Base-by-base conservation (phyloP, 768 basidiomycete genomes). In the Phylloporus arenicola region DNA sequence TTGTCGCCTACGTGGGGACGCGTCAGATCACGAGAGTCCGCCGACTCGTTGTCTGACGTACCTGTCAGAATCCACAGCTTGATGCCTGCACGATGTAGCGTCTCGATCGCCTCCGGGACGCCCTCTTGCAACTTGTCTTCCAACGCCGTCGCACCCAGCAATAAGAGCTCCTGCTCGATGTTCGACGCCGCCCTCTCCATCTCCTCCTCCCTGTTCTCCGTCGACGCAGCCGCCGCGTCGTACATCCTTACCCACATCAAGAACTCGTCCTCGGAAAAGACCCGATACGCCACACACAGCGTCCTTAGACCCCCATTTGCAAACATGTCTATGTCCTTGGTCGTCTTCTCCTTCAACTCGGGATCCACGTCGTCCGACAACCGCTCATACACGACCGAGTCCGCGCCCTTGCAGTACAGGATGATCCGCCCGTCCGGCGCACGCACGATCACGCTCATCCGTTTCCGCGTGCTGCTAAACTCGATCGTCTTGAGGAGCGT, bases 121-220 rank as follows among this genome's bases (percentile, higher is more conserved):
- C 95, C 95, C 63, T 88, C 92, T 63, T 99, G 95, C 53, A 98
- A 71, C 73, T 97, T 96, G 70, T 99, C 95, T 68, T 99, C 95
- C 51, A 99, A 70, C 1, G 95, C 95, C 1, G 95, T 98, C 11
- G 94, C 95, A 0, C 95, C 95, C 11, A 99, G 74, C 38, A 99
- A 85, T n/a, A 70, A 65, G 37, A 97, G 70, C 17, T 81, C 83
- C 60, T 87, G 84, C 65, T 98, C 95, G 53, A 98, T 80, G 59
- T 77, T 58, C 48, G 89, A 88, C 57, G 82, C 87, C 4, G 91
- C 89, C 71, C 83, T 86, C 53, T 97, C 94, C 16, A 97, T 82
- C 69, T 88, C 89, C 64, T 92, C 92, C 40, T 97, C 95, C 52
- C 95, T 76, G 50, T 92, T 84, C 50, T 82, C 79, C 30, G 85